These are phyloP conservation scores for Populus tremula DNA, from an alignment of 345 rosid genomes.

Conservation along the genomic window DNA sequence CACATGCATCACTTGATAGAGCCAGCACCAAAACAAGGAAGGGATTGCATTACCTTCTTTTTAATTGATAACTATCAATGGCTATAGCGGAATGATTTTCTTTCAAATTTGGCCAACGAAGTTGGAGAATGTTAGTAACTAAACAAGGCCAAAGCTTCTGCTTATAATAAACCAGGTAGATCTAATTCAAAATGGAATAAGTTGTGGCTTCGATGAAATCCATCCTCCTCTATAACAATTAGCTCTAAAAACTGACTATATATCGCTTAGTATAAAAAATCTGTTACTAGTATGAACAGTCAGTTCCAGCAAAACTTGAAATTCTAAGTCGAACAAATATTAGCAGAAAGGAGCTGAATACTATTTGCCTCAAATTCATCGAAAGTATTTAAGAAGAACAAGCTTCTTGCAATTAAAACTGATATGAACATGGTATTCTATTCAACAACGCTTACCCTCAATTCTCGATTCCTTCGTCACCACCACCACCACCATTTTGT, in stretches of 20 bases:
- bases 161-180: too few relatives aligned
- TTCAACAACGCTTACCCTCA: not conserved
- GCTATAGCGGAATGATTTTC: not conserved
- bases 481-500: constrained; percentile 3
- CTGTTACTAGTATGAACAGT: not conserved
- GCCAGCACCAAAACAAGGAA: not conserved
- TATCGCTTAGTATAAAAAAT: too few relatives aligned
- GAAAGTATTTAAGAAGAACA: not conserved
- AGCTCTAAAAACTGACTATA: too few relatives aligned
- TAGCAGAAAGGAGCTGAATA: not conserved
- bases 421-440: not conserved
- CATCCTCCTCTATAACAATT: too few relatives aligned
- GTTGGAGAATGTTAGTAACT: not conserved
- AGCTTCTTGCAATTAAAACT: not conserved
- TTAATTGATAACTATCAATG: not conserved
- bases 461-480: not conserved
- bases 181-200: too few relatives aligned
- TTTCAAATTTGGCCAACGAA: not conserved
- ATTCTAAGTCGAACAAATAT: too few relatives aligned
- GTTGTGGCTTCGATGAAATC: too few relatives aligned
- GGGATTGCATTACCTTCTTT: not conserved
- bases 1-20: not conserved
- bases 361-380: not conserved
- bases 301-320: too few relatives aligned
- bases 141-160: not conserved